Evolutionary conservation across 148 eudicot species (phyloP).

Genomic region (Linanthus parryae): DNA sequence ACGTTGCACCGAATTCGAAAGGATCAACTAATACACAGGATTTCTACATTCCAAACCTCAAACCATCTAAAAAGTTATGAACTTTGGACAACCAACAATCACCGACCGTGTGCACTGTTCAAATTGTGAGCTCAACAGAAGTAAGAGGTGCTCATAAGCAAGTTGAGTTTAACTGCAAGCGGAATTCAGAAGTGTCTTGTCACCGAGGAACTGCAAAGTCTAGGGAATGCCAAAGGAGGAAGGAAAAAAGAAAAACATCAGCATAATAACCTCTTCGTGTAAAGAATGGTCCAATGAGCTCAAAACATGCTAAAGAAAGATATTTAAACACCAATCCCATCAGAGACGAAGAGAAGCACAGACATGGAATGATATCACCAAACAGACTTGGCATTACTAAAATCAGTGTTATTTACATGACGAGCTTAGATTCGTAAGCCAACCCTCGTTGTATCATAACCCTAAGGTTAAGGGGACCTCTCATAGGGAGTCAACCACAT

Average conservation of each 20-base stretch:
- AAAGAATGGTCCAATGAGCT: conserved; percentile 1
- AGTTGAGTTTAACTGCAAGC: background rate
- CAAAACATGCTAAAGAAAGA: background rate
- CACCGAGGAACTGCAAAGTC: conserved; percentile 67
- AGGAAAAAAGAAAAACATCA: conserved; percentile 14
- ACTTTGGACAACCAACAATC: no score
- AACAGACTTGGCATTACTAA: no score
- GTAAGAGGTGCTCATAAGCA: conserved; percentile 4
- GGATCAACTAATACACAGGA: no score
- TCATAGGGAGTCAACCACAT: no score
- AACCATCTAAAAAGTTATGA: no score
- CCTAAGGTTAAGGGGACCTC: no score
- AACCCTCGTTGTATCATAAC: no score
- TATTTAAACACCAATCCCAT: background rate
- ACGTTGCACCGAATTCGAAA: no score
- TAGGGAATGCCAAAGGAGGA: conserved; percentile 18
- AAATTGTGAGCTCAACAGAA: background rate
- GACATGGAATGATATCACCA: background rate
- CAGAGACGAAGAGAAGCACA: background rate
- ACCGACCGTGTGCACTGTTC: no score
- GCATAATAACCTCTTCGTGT: conserved; percentile 8
- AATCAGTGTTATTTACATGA: no score
- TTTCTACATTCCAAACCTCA: no score
- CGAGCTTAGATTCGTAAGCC: no score
- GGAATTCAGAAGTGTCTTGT: conserved; percentile 15